Evolutionary conservation across 129 eudicot genomes (phyloP).

Genomic region (Cynara cardunculus): DNA sequence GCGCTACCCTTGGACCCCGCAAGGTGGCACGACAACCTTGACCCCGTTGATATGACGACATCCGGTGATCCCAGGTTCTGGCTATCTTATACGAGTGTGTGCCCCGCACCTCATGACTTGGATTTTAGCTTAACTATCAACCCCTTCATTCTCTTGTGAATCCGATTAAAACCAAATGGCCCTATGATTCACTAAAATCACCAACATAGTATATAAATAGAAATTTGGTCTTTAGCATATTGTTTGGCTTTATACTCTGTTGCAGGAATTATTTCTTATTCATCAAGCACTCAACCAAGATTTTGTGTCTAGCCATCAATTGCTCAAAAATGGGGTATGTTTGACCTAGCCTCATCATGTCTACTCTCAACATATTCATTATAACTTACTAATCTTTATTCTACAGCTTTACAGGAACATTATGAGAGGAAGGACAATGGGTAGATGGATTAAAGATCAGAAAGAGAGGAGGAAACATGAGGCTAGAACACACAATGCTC

Average conservation of each 20-base stretch:
- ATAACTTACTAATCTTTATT: background rate
- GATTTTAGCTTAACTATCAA: too few species aligned
- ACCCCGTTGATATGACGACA: too few species aligned
- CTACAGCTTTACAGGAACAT: slow-evolving; percentile 59
- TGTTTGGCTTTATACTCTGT: background rate
- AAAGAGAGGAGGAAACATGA: slow-evolving; percentile 81
- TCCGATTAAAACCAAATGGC: background rate
- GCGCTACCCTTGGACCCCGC: too few species aligned
- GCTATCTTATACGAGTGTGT: too few species aligned
- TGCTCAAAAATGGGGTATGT: slow-evolving; percentile 74
- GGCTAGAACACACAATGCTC: slow-evolving; percentile 76
- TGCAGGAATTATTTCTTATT: slow-evolving; percentile 68
- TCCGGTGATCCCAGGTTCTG: too few species aligned
- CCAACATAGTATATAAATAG: background rate
- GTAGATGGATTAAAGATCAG: slow-evolving; percentile 84
- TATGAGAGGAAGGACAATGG: slow-evolving; percentile 74
- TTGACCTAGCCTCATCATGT: background rate
- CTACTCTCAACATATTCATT: background rate
- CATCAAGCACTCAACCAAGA: slow-evolving; percentile 83
- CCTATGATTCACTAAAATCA: background rate
- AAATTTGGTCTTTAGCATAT: background rate
- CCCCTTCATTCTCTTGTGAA: too few species aligned
- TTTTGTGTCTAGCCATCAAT: slow-evolving; percentile 54
- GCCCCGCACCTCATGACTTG: too few species aligned
- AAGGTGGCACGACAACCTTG: too few species aligned